Conservation (phyloP, 768 basidiomycete genomes). For the Boletus rubroflammeus region DNA sequence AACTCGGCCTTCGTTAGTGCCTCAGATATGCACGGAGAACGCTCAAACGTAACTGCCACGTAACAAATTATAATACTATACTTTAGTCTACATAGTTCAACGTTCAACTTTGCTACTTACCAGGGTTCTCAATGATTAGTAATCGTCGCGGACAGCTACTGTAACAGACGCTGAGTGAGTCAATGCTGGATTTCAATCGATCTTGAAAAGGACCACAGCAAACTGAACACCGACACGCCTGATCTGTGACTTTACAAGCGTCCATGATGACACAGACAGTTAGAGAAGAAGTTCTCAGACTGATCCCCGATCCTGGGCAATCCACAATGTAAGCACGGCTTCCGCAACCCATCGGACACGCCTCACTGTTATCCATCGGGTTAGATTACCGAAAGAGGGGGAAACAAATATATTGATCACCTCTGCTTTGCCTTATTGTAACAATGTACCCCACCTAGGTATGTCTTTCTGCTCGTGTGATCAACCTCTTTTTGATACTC, state of each 20-base stretch:
- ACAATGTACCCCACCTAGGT: constrained; percentile 97
- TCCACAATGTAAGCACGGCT: constrained; percentile 40
- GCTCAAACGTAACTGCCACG: neutral
- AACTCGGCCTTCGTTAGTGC: neutral
- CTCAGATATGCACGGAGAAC: neutral
- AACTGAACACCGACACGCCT: neutral
- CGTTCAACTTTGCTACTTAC: too few species aligned
- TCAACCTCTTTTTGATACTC: neutral
- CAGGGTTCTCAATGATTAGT: constrained; percentile 10
- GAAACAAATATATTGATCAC: constrained; percentile 89
- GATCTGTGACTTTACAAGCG: neutral
- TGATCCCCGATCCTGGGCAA: constrained; percentile 51
- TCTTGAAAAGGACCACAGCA: neutral
- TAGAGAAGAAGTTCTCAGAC: constrained; percentile 49
- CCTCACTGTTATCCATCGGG: neutral
- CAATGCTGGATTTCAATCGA: constrained; percentile 4
- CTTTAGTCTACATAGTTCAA: too few species aligned
- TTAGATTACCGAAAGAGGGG: constrained; percentile 75
- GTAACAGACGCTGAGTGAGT: neutral
- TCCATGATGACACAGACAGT: constrained; percentile 50
- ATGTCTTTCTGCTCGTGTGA: constrained; percentile 25
- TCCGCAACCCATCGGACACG: neutral
- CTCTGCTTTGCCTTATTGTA: constrained; percentile 93
- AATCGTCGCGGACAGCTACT: neutral
- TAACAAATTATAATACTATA: too few species aligned